phyloP scores from a whole-genome alignment of 108 stramenopile genomes.

The Fistulifera solaris region DNA sequence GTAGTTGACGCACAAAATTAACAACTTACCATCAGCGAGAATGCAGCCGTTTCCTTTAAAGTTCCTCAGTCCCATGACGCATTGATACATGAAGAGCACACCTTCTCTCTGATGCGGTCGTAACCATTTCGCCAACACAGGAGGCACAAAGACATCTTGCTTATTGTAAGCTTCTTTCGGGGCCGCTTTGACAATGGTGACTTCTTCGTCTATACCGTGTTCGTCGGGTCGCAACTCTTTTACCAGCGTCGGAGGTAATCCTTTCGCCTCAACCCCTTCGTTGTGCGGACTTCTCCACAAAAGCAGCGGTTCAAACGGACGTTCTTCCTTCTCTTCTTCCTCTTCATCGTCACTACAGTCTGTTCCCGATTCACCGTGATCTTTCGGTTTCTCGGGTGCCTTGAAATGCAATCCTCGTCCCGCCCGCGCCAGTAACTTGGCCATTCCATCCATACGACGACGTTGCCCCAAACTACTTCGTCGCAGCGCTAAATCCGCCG shows the following conservation, averaged over 20 bases:
- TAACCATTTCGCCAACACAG: slow-evolving; percentile 89
- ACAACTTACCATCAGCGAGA: background rate
- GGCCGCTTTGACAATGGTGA: slow-evolving; percentile 39
- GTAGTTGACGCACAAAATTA: slow-evolving; percentile 3
- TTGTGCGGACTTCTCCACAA: slow-evolving; percentile 77
- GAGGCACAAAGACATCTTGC: slow-evolving; percentile 79
- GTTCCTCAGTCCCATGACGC: slow-evolving; percentile 88
- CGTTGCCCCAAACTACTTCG: slow-evolving; percentile 46
- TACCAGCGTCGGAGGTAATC: slow-evolving; percentile 56
- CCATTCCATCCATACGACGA: slow-evolving; percentile 66
- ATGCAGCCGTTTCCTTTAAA: slow-evolving; percentile 89
- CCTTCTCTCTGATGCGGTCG: slow-evolving; percentile 94
- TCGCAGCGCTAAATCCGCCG: slow-evolving; percentile 51
- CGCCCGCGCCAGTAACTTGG: slow-evolving; percentile 58
- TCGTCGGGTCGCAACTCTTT: slow-evolving; percentile 67
- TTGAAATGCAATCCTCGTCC: slow-evolving; percentile 57
- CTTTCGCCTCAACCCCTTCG: slow-evolving; percentile 44
- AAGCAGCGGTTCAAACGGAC: slow-evolving; percentile 68
- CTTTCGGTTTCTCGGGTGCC: slow-evolving; percentile 17
- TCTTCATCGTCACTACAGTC: slow-evolving; percentile 36
- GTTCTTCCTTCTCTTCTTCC: slow-evolving; percentile 40
- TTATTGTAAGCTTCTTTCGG: slow-evolving; percentile 48
- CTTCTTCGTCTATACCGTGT: slow-evolving; percentile 75
- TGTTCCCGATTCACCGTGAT: slow-evolving; percentile 13
- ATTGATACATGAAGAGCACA: slow-evolving; percentile 94